Evolutionary conservation across 2,329 filamentous ascomycete genomes (phyloP).

Genomic region (Paecilomyces fulvus): DNA sequence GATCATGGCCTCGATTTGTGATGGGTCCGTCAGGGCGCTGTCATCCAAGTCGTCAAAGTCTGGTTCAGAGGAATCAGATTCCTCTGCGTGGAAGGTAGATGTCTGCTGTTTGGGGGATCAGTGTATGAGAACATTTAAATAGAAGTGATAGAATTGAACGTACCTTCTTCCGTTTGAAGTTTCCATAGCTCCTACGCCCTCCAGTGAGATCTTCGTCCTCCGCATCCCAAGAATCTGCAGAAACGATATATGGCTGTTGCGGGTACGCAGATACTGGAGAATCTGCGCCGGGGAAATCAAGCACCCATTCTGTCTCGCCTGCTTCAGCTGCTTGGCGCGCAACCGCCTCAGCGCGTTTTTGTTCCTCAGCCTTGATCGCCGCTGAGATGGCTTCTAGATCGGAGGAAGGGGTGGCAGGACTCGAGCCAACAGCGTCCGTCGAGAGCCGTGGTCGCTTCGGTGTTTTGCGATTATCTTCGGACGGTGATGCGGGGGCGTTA

Average conservation of each 20-base stretch:
- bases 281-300: slow-evolving; percentile 23
- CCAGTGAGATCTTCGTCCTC: slow-evolving; percentile 20
- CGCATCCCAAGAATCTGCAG: slow-evolving; percentile 25
- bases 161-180: slow-evolving; percentile 29
- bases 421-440: slow-evolving; percentile 9
- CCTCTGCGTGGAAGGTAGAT: background rate
- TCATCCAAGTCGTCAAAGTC: slow-evolving; percentile 6
- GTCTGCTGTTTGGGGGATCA: background rate
- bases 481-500: slow-evolving; percentile 38
- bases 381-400: slow-evolving; percentile 33
- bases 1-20: slow-evolving; percentile 10
- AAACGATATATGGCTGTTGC: slow-evolving; percentile 21
- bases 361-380: slow-evolving; percentile 33
- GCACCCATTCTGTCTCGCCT: slow-evolving; percentile 37
- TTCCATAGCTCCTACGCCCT: slow-evolving; percentile 31
- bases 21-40: slow-evolving; percentile 4
- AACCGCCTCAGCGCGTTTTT: slow-evolving; percentile 31
- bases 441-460: slow-evolving; percentile 31
- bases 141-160: background rate
- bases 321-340: slow-evolving; percentile 33
- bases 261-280: slow-evolving; percentile 8
- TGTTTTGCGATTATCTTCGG: slow-evolving; percentile 33
- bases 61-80: background rate
- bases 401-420: slow-evolving; percentile 17
- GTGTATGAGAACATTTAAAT: background rate